Percentiles rank a stretch among this genome's conserved stretches.
phyloP scores from a whole-genome alignment of 331 rosid genomes.

The Malus hybrid region DNA sequence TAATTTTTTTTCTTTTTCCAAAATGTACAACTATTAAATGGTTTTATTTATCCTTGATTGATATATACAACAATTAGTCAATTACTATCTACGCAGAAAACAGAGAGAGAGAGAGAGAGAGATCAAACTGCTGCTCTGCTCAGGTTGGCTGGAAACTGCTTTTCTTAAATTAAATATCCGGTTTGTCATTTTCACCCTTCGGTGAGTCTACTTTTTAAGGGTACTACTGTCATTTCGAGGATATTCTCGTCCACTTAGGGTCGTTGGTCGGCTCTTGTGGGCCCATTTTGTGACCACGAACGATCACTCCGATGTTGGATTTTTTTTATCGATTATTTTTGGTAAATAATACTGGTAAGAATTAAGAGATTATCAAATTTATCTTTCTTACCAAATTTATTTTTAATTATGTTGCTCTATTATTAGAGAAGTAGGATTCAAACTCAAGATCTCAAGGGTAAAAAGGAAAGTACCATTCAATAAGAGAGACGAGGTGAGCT shows the following conservation, averaged over 20 bases:
- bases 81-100: too few relatives aligned
- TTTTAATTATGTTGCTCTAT: too few relatives aligned
- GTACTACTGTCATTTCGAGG: not conserved
- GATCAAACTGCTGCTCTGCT: not conserved
- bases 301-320: not conserved
- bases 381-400: too few relatives aligned
- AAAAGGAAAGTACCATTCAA: too few relatives aligned
- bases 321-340: too few relatives aligned
- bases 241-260: not conserved
- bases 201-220: not conserved
- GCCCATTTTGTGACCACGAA: not conserved
- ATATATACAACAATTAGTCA: not conserved
- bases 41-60: not conserved
- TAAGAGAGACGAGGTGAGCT: fast-evolving
- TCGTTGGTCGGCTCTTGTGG: not conserved
- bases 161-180: not conserved
- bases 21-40: not conserved
- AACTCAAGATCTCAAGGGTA: too few relatives aligned
- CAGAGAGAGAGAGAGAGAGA: not conserved
- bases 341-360: too few relatives aligned
- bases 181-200: not conserved
- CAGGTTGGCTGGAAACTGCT: not conserved
- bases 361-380: too few relatives aligned
- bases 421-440: too few relatives aligned
- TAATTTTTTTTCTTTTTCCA: not conserved